Base-by-base conservation (phyloP, 2,329 filamentous ascomycete genomes). In the Aureobasidium sp. region DNA sequence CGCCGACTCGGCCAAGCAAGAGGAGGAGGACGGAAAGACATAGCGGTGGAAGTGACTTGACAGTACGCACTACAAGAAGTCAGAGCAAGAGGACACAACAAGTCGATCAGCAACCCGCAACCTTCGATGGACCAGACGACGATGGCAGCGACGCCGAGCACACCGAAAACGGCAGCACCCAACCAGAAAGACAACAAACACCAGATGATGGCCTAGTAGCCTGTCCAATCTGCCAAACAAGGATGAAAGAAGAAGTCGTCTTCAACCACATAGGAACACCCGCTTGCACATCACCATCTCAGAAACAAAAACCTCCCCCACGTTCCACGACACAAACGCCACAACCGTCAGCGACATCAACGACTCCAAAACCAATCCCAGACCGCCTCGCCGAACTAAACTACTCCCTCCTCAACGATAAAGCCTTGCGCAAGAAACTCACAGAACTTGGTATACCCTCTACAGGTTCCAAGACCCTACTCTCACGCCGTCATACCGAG, bases 341-440 rank as follows among this genome's bases (percentile, higher is more conserved):
- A 36, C 56, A 50, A 13, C 64, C 59, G 27, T 41, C 64, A 15
- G 44, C 62, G 6, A 59, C 43, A 13, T 34, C 60, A 12, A 53
- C 62, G 5, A 53, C 48, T 17, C 41, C 60, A 13, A 53, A 64
- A 26, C 64, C 63, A 13, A 34, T 55, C 37, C 77, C 79, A 26
- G 86, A 91, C 55, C 84, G 88, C 37, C 78, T 97, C 10, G 88
- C 94, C 0, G 85, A 89, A 10, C 80, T 97, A 20, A 94, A 90
- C 70, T 97, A 97, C 74, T 88, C 87, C 26, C 82, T 96, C 72
- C 76, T 96, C n/a, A 96, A 88, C 71, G 93, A 97, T 26, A 78
- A 75, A 0, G 83, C 84, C 2, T 78, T 99, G 59, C 84, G 87
- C 53, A 94, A 90, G 71, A 97, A 96, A 75, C 78, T 99, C 46